Evolutionary conservation across 331 rosid genomes (phyloP).

Genomic region (Ulmus americana): DNA sequence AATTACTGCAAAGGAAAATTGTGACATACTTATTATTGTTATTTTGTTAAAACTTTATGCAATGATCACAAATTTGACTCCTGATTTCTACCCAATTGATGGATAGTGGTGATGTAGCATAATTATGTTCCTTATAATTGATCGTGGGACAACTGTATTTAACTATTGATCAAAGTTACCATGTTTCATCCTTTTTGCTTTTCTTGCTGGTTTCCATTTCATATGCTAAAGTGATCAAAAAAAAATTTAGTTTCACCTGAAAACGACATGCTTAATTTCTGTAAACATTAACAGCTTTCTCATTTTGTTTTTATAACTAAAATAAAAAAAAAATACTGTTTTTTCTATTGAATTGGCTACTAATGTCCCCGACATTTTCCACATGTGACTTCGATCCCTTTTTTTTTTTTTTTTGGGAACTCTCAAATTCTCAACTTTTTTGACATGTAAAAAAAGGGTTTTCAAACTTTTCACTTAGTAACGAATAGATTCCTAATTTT

Average conservation of each 20-base stretch:
- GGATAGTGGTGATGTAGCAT: conserved; percentile 14
- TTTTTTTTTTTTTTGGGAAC: too few species aligned
- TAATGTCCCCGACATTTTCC: too few species aligned
- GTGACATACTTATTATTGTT: background rate
- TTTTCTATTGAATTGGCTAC: too few species aligned
- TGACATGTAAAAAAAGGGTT: too few species aligned
- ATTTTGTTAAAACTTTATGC: conserved; percentile 13
- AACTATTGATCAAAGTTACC: conserved; percentile 5
- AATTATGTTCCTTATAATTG: conserved; percentile 21
- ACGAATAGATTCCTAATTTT: background rate
- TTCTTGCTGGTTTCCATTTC: conserved; percentile 32
- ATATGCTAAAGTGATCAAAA: background rate
- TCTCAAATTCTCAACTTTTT: too few species aligned
- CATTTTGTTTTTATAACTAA: background rate
- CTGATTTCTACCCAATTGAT: conserved; percentile 12
- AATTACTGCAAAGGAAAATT: background rate
- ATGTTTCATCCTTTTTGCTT: conserved; percentile 18
- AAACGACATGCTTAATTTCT: background rate
- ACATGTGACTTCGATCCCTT: too few species aligned
- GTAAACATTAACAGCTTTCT: background rate
- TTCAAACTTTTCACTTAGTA: too few species aligned
- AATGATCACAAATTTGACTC: conserved; percentile 20
- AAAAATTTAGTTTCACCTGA: background rate
- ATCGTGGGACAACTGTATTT: conserved; percentile 27
- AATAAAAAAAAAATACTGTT: too few species aligned